Evolutionary conservation across 2,329 filamentous ascomycete species (phyloP).

Genomic region (Talaromyces sp.): DNA sequence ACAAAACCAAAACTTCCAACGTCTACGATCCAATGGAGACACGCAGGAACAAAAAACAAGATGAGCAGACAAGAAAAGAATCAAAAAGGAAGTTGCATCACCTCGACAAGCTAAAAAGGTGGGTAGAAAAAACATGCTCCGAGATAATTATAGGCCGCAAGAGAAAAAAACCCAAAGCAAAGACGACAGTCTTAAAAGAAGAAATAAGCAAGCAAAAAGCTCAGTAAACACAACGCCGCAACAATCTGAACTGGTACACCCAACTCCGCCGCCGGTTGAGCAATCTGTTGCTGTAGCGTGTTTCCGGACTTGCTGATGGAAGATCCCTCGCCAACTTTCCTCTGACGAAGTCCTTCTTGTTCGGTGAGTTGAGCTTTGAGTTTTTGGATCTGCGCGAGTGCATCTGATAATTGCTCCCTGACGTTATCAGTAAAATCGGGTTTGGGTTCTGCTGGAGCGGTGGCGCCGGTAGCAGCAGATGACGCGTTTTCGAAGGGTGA

Average conservation of each 20-base stretch:
- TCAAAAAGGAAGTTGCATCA: not conserved
- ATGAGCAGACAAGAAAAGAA: conserved; percentile 5
- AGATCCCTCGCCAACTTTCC: conserved; percentile 59
- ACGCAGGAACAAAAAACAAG: not conserved
- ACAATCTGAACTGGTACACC: conserved; percentile 86
- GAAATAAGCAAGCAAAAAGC: conserved; percentile 92
- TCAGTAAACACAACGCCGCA: conserved; percentile 78
- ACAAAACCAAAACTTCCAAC: not conserved
- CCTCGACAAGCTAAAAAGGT: not conserved
- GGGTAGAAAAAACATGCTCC: conserved; percentile 3
- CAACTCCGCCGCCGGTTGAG: conserved; percentile 54
- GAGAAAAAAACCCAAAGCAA: not conserved
- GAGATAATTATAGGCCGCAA: conserved; percentile 8
- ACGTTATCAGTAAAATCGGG: not conserved
- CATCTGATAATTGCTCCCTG: conserved; percentile 65
- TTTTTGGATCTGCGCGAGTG: conserved; percentile 69
- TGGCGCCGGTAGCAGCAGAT: conserved; percentile 48
- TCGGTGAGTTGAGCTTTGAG: conserved; percentile 65
- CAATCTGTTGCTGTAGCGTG: conserved; percentile 54
- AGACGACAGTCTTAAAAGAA: conserved; percentile 68
- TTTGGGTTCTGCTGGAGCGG: conserved; percentile 62
- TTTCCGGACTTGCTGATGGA: conserved; percentile 43
- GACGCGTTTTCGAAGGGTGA: conserved; percentile 51
- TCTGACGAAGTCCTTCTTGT: conserved; percentile 68
- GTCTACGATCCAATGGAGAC: not conserved